Percentiles rank a stretch among this genome's conserved stretches.
Evolutionary conservation across 495 filamentous ascomycete genomes (phyloP).

Genomic region (Penicillium goetzii): DNA sequence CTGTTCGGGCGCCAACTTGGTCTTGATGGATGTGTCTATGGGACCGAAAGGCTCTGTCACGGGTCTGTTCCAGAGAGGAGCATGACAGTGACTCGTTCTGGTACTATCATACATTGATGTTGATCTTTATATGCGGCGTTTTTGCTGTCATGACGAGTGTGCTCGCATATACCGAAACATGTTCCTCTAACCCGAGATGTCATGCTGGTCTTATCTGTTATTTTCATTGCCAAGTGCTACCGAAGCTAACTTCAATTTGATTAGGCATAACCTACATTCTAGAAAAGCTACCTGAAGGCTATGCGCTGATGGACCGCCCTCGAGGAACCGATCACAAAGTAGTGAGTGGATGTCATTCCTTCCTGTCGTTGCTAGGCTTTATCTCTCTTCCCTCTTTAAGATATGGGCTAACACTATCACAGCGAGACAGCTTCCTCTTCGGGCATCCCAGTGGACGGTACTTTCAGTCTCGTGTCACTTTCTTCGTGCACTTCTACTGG

Average conservation of each 20-base stretch:
- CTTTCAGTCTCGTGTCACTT: conserved; percentile 56
- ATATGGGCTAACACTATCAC: neutral
- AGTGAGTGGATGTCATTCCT: conserved; percentile 33
- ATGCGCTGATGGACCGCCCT: conserved; percentile 51
- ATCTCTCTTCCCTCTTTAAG: neutral
- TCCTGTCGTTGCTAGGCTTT: conserved; percentile 4
- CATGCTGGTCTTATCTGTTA: neutral
- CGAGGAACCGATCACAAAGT: conserved; percentile 40
- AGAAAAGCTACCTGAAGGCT: conserved; percentile 59
- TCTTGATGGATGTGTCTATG: neutral
- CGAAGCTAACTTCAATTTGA: conserved; percentile 10
- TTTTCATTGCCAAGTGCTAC: neutral
- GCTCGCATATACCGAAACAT: neutral
- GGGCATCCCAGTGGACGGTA: conserved; percentile 56
- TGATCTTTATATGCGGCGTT: neutral
- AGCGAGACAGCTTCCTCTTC: conserved; percentile 58
- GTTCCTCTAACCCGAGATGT: neutral
- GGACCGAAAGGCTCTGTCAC: neutral
- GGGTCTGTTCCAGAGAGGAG: neutral
- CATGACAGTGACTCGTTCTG: neutral
- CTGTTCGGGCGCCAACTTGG: neutral
- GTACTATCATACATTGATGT: neutral
- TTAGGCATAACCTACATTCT: conserved; percentile 54
- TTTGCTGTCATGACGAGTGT: neutral
- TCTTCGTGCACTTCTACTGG: conserved; percentile 61